Evolutionary conservation across 805 yeast species (phyloP).

Genomic region (Kodamaea sagamina): DNA sequence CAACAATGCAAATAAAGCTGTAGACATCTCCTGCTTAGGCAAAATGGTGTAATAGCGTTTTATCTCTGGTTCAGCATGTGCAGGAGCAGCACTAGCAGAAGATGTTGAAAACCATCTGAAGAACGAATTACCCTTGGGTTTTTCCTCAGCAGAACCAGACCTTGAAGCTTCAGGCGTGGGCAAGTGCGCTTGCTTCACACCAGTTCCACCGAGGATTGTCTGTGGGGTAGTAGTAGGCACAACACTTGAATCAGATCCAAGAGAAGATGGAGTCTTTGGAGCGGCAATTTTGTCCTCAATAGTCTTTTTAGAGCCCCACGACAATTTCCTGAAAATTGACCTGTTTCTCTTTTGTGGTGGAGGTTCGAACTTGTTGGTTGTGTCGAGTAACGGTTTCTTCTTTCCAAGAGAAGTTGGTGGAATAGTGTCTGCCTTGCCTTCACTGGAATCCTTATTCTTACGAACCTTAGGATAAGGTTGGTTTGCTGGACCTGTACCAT

Average conservation of each 20-base stretch:
- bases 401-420: conserved; percentile 22
- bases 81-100: conserved; percentile 12
- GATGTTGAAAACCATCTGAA: conserved; percentile 47
- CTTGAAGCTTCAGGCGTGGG: conserved; percentile 33
- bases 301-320: conserved; percentile 49
- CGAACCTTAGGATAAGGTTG: conserved; percentile 28
- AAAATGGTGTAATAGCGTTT: conserved; percentile 41
- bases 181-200: conserved; percentile 31
- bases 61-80: conserved; percentile 29
- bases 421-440: conserved; percentile 19
- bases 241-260: conserved; percentile 1
- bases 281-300: conserved; percentile 25
- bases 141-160: conserved; percentile 28
- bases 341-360: conserved; percentile 31
- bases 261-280: not conserved
- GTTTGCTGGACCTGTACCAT: conserved; percentile 9
- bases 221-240: conserved; percentile 1
- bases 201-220: not conserved
- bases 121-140: conserved; percentile 31
- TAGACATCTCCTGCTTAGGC: conserved; percentile 57
- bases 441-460: conserved; percentile 14
- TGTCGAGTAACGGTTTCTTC: conserved; percentile 38
- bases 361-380: conserved; percentile 29
- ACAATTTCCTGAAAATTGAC: conserved; percentile 51
- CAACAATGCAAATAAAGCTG: conserved; percentile 63